phyloP scores from a whole-genome alignment of 352 stramenopile species.

The Pythium pectinolyticum region DNA sequence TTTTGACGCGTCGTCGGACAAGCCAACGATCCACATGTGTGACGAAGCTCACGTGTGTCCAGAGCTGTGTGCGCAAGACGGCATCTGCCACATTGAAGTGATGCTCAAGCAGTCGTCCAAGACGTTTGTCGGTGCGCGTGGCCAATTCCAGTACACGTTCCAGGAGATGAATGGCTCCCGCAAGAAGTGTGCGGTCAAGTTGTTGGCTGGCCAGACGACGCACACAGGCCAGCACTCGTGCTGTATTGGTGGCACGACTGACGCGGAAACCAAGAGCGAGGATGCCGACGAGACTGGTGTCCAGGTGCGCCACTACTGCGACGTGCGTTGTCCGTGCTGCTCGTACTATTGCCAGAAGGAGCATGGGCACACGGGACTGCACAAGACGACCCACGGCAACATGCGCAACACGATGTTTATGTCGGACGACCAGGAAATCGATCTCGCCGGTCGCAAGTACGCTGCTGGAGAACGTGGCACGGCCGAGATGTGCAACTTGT shows the following conservation, averaged over 20 bases:
- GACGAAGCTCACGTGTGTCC: conserved; percentile 54
- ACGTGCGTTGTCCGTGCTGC: conserved; percentile 68
- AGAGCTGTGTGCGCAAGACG: conserved; percentile 49
- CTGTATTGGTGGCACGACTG: conserved; percentile 9
- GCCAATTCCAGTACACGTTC: conserved; percentile 66
- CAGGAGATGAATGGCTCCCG: conserved; percentile 80
- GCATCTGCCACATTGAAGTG: conserved; percentile 70
- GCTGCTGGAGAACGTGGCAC: conserved; percentile 56
- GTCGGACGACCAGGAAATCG: conserved; percentile 55
- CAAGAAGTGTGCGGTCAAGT: conserved; percentile 52
- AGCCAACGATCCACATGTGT: conserved; percentile 65
- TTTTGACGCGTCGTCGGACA: conserved; percentile 43
- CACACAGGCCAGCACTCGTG: conserved; percentile 53
- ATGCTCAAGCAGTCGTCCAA: conserved; percentile 67
- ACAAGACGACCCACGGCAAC: conserved; percentile 75
- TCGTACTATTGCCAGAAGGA: conserved; percentile 76
- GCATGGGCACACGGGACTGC: conserved; percentile 45
- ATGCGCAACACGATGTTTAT: conserved; percentile 81
- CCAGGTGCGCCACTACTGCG: conserved; percentile 57
- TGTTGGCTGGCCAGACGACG: conserved; percentile 43
- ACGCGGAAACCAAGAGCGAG: conserved; percentile 15
- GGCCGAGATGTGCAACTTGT: conserved; percentile 81
- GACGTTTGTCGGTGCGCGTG: conserved; percentile 55
- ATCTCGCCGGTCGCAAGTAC: conserved; percentile 76
- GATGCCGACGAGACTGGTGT: not conserved